These are phyloP conservation scores for Tuber microsphaerosporum DNA, from an alignment of 495 filamentous ascomycete species.

Conservation along the genomic window DNA sequence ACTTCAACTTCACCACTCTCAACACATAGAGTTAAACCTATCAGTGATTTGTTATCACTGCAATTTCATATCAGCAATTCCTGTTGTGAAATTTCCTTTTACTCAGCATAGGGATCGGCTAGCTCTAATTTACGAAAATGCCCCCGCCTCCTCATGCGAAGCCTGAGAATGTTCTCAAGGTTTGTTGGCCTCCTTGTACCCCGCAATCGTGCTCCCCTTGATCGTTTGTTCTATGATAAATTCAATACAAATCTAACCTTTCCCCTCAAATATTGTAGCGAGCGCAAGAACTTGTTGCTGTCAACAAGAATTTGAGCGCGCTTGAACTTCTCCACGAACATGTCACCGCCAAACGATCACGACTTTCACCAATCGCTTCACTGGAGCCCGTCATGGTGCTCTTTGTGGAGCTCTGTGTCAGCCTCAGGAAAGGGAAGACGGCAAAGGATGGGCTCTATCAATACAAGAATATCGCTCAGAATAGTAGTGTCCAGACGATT, in stretches of 20 bases:
- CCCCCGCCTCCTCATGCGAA: conserved; percentile 92
- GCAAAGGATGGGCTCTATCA: conserved; percentile 98
- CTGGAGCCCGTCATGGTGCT: conserved; percentile 97
- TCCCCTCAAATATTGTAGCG: conserved; percentile 48
- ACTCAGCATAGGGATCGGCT: background rate
- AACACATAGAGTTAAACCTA: background rate
- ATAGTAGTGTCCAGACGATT: conserved; percentile 96
- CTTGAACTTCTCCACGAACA: conserved; percentile 95
- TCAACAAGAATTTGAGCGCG: conserved; percentile 85
- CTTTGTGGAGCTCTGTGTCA: conserved; percentile 91
- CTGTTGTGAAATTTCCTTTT: background rate
- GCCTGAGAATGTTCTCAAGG: conserved; percentile 97
- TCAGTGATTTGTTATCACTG: background rate
- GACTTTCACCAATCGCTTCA: conserved; percentile 93
- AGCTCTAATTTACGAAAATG: conserved; percentile 54
- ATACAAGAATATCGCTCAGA: conserved; percentile 99
- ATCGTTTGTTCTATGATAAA: conserved; percentile 7
- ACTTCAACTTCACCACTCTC: background rate
- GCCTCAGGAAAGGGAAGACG: conserved; percentile 91
- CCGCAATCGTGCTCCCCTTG: conserved; percentile 6
- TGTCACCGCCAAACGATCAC: conserved; percentile 93
- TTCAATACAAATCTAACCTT: conserved; percentile 8
- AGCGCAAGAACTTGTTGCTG: conserved; percentile 95
- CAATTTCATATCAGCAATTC: background rate
- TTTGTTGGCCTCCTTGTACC: conserved; percentile 41